Percentiles rank a stretch among this genome's conserved stretches.
Evolutionary conservation across 2,329 filamentous ascomycete genomes (phyloP).

Genomic region (Fusarium sp.): DNA sequence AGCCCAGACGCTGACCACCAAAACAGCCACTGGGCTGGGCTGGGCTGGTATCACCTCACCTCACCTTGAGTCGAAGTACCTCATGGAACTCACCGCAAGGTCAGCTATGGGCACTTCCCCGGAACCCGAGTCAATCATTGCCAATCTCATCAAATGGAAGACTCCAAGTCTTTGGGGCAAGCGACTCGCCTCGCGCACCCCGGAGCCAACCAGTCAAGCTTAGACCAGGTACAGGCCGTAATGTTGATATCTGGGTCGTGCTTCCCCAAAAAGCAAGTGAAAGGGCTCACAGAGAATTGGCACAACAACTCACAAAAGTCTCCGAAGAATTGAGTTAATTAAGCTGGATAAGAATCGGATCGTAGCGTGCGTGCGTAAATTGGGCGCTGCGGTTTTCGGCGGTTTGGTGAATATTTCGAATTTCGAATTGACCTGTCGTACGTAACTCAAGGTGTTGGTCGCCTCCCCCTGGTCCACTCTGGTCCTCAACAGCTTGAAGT

Average conservation of each 20-base stretch:
- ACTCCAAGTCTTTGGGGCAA: conserved; percentile 18
- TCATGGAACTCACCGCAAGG: conserved; percentile 36
- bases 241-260: conserved; percentile 11
- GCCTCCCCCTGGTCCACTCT: conserved; percentile 40
- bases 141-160: conserved; percentile 29
- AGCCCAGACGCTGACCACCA: conserved; percentile 42
- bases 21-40: conserved; percentile 27
- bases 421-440: conserved; percentile 37
- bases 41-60: conserved; percentile 8
- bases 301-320: conserved; percentile 22
- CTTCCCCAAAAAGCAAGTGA: conserved; percentile 18
- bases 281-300: conserved; percentile 5
- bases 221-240: conserved; percentile 21
- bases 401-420: conserved; percentile 21
- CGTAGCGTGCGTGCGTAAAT: conserved; percentile 23
- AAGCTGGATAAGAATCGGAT: conserved; percentile 1
- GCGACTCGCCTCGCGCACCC: conserved; percentile 9
- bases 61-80: conserved; percentile 28
- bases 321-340: conserved; percentile 11
- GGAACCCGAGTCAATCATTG: conserved; percentile 39
- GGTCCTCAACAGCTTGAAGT: conserved; percentile 47
- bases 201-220: conserved; percentile 8
- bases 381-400: conserved; percentile 42
- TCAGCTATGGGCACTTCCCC: conserved; percentile 25
- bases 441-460: conserved; percentile 36